Percentiles rank a stretch among this genome's conserved stretches.
Conservation (phyloP, 73 alveolate species). For the Effrenium voratum region DNA sequence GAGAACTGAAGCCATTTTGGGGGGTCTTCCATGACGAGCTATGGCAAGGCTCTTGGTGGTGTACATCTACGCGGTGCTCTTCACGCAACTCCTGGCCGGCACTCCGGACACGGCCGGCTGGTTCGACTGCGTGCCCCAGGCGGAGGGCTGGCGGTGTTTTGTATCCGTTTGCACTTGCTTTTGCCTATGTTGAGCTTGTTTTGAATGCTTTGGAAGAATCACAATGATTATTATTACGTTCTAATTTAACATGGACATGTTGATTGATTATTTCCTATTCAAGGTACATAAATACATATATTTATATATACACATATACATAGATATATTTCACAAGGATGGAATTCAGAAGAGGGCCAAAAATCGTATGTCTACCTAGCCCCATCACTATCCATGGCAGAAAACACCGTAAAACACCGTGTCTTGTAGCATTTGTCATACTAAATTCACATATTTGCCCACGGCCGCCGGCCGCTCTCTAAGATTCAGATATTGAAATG, state of each 20-base stretch:
- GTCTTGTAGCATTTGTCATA: no score
- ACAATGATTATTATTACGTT: background rate
- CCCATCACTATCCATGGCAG: no score
- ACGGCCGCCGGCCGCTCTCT: no score
- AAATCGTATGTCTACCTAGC: no score
- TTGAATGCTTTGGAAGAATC: background rate
- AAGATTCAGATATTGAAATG: no score
- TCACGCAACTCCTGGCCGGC: constrained; percentile 34
- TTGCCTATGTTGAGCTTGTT: constrained; percentile 28
- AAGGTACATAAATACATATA: background rate
- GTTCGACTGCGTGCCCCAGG: constrained; percentile 80
- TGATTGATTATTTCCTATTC: background rate
- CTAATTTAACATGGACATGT: background rate
- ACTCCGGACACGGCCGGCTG: constrained; percentile 33
- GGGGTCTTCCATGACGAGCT: no score
- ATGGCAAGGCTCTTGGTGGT: constrained; percentile 54
- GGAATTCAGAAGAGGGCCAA: no score
- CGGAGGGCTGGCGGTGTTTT: background rate
- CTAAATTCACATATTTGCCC: no score
- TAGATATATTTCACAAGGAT: background rate
- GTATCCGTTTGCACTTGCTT: background rate
- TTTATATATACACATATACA: background rate
- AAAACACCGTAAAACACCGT: no score
- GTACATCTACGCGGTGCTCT: constrained; percentile 26
- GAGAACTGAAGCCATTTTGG: no score